Conservation (phyloP, 352 stramenopile species). For the Globisporangium heterothallicum region DNA sequence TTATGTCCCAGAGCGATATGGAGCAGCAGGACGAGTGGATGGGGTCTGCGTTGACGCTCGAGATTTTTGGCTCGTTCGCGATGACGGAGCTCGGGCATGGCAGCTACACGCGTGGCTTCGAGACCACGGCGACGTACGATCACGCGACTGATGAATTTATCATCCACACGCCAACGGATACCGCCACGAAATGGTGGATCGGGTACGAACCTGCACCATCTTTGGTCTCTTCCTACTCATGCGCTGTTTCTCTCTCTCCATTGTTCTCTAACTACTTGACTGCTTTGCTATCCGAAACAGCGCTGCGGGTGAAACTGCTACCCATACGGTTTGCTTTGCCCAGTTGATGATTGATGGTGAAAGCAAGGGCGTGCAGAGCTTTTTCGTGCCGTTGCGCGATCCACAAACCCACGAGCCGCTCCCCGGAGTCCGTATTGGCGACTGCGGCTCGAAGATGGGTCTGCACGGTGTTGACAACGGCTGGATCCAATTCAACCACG, state of each 20-base stretch:
- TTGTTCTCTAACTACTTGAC: neutral
- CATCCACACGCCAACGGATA: slow-evolving; percentile 94
- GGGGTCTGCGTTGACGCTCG: slow-evolving; percentile 53
- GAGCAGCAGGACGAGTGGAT: slow-evolving; percentile 85
- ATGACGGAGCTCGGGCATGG: slow-evolving; percentile 93
- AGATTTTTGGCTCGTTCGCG: slow-evolving; percentile 83
- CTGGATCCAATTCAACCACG: slow-evolving; percentile 71
- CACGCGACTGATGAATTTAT: slow-evolving; percentile 87
- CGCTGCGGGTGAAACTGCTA: slow-evolving; percentile 90
- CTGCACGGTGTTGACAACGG: slow-evolving; percentile 75
- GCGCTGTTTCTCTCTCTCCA: too few species aligned
- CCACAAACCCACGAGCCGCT: slow-evolving; percentile 56
- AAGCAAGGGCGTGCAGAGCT: slow-evolving; percentile 93
- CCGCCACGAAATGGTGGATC: slow-evolving; percentile 96
- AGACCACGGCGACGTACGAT: slow-evolving; percentile 95
- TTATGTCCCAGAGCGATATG: slow-evolving; percentile 67
- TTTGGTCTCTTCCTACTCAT: neutral
- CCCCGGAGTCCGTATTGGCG: slow-evolving; percentile 51
- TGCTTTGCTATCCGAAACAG: slow-evolving; percentile 11
- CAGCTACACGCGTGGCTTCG: slow-evolving; percentile 80
- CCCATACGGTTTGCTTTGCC: slow-evolving; percentile 94
- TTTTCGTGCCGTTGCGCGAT: slow-evolving; percentile 93
- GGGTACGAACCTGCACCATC: too few species aligned
- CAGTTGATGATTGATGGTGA: slow-evolving; percentile 78
- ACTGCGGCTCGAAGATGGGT: slow-evolving; percentile 67